Evolutionary conservation across 2,329 filamentous ascomycete species (phyloP), one percentile per base, ranked within the genome.

Genomic region (Colletotrichum brevisporum): DNA sequence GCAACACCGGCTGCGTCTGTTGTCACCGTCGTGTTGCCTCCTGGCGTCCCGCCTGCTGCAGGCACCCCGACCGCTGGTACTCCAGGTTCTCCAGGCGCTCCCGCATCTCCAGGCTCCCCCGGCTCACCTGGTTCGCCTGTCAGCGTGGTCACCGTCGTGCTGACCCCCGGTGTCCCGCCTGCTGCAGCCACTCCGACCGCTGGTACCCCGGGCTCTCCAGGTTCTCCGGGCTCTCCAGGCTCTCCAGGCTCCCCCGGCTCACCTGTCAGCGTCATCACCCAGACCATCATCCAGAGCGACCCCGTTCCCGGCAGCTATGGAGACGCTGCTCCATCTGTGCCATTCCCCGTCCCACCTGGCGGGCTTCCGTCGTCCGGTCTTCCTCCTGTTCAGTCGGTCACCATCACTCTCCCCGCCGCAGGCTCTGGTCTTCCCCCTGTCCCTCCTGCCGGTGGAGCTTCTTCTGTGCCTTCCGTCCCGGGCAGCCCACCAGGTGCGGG

Each of bases 281-380:
- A 50, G 18, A 59, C 56, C 9, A 3, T 31, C 48, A 6, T 41
- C 24, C 45, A 39, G 13, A 59, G 45, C 56, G 43, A 50, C 45
- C n/a, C 56, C 27, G 31, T 69, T 16, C 63, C 63, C 2, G 67
- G 62, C 12, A 18, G 67, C 21, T 69, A 69, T 18, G 63, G 55
- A 16, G 67, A 53, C n/a, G 21, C 63, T 12, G 31, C 21, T 24
- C 50, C 56, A n/a, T 24, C 52, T 53, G 41, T n/a, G 41, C 16
- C 13, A 12, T 15, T 43, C 41, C 16, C 16, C 41, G 16, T 27
- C 8, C 55, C 55, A 8, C 48, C 66, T 26, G 62, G 41, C 24
- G 48, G 47, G 36, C 27, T 16, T 51, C 10, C 55, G 5, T 27
- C 41, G 41, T 43, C 41, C 41, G 41, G 13, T 15, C 10, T 15